These are phyloP conservation scores for Myochromella boudieri DNA, from an alignment of 768 basidiomycete species.

Conservation along the genomic window DNA sequence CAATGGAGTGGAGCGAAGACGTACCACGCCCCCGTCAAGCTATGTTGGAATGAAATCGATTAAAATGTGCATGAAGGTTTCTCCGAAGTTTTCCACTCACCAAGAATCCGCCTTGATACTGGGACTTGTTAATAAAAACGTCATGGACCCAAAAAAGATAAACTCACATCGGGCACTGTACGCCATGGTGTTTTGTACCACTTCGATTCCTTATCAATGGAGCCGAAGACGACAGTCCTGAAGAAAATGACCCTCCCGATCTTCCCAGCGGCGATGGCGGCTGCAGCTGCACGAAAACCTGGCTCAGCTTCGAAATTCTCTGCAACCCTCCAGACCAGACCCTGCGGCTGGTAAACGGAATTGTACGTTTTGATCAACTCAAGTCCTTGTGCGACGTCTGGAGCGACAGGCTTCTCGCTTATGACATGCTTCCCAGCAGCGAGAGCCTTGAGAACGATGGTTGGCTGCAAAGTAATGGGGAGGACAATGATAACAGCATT, in stretches of 20 bases:
- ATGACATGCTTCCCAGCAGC: constrained; percentile 85
- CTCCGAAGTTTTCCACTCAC: constrained; percentile 38
- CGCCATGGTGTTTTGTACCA: constrained; percentile 88
- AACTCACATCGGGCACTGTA: constrained; percentile 72
- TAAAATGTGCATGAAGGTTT: constrained; percentile 4
- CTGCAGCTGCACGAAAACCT: constrained; percentile 46
- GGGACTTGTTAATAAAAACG: background rate
- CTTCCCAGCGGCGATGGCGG: constrained; percentile 53
- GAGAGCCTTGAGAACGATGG: constrained; percentile 59
- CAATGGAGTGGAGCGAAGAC: constrained; percentile 18
- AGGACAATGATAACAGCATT: constrained; percentile 71
- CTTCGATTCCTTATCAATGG: constrained; percentile 60
- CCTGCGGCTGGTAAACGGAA: constrained; percentile 59
- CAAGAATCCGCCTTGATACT: constrained; percentile 84
- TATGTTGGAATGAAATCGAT: constrained; percentile 25
- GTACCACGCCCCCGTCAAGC: constrained; percentile 79
- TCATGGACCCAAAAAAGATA: background rate
- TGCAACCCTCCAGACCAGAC: constrained; percentile 77
- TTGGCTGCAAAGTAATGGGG: constrained; percentile 76
- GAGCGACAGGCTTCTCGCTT: constrained; percentile 85
- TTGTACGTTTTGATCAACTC: constrained; percentile 69
- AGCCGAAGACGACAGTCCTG: constrained; percentile 50
- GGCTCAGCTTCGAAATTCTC: constrained; percentile 78
- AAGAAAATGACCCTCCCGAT: constrained; percentile 76
- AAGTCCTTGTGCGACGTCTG: constrained; percentile 63